Conservation (phyloP, 1,284 basidiomycete genomes). For the Sutorius eximius region DNA sequence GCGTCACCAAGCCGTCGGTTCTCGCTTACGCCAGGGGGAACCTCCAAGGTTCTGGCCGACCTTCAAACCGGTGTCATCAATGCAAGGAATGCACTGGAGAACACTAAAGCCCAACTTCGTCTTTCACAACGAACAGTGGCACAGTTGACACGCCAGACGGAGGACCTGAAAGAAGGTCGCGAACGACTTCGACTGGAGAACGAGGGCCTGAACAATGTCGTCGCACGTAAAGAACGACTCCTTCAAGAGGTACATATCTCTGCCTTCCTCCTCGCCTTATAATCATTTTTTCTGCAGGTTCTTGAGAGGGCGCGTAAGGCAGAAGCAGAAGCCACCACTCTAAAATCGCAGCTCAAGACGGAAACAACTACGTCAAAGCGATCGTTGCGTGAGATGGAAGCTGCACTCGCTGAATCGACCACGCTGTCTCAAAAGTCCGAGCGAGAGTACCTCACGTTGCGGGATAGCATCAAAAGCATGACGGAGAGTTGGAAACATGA, state of each 20-base stretch:
- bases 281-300: conserved; percentile 45
- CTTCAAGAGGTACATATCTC: conserved; percentile 67
- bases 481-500: conserved; percentile 70
- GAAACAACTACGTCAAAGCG: conserved; percentile 74
- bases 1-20: conserved; percentile 52
- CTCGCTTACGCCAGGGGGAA: conserved; percentile 72
- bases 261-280: neutral
- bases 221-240: conserved; percentile 81
- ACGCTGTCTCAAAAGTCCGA: conserved; percentile 76
- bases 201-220: conserved; percentile 81
- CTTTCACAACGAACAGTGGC: conserved; percentile 77
- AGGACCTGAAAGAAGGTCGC: conserved; percentile 83
- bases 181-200: conserved; percentile 81
- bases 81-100: conserved; percentile 76
- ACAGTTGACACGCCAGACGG: conserved; percentile 76
- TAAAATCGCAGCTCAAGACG: conserved; percentile 69
- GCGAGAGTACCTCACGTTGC: conserved; percentile 73
- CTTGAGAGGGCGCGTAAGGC: conserved; percentile 80
- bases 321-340: conserved; percentile 64
- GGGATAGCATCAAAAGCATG: conserved; percentile 70
- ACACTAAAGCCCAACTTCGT: conserved; percentile 76
- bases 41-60: conserved; percentile 81
- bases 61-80: conserved; percentile 79
- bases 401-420: conserved; percentile 65
- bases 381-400: conserved; percentile 73